A percentile compares a stretch with the other conserved stretches of the same genome.
These are phyloP conservation scores for Boletus rufocinnamomeus DNA, from an alignment of 768 basidiomycete genomes.

Conservation along the genomic window DNA sequence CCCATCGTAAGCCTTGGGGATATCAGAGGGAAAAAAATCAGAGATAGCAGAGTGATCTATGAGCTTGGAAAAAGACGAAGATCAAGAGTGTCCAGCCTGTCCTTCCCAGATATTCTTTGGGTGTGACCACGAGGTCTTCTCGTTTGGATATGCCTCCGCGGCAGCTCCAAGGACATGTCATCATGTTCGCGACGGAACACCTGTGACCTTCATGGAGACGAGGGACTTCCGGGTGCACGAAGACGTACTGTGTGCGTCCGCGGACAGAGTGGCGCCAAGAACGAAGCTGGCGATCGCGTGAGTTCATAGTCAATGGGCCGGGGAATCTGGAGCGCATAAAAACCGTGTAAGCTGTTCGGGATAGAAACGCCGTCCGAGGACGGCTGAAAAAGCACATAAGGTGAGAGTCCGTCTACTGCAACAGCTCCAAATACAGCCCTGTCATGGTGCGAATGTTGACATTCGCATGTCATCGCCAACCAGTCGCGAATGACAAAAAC, in stretches of 20 bases:
- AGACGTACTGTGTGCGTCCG: conserved; percentile 14
- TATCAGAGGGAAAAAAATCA: neutral
- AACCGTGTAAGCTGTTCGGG: neutral
- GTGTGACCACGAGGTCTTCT: conserved; percentile 2
- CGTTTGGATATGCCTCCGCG: neutral
- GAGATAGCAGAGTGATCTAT: neutral
- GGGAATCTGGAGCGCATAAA: neutral
- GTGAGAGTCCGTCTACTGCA: neutral
- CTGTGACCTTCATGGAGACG: conserved; percentile 3
- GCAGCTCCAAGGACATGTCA: conserved; percentile 1
- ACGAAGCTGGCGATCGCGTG: neutral
- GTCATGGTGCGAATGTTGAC: neutral
- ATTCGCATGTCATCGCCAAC: neutral
- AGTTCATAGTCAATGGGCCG: neutral
- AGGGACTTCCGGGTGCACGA: neutral
- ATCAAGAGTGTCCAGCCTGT: neutral
- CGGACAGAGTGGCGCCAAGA: conserved; percentile 10
- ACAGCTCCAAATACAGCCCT: neutral
- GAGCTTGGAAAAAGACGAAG: neutral
- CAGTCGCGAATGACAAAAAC: neutral
- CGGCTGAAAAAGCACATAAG: neutral
- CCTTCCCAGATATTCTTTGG: conserved; percentile 2
- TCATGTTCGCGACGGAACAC: neutral
- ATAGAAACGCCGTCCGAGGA: neutral
- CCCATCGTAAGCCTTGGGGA: neutral